phyloP scores from a whole-genome alignment of 352 stramenopile species.

The Phytopythium delawarense region DNA sequence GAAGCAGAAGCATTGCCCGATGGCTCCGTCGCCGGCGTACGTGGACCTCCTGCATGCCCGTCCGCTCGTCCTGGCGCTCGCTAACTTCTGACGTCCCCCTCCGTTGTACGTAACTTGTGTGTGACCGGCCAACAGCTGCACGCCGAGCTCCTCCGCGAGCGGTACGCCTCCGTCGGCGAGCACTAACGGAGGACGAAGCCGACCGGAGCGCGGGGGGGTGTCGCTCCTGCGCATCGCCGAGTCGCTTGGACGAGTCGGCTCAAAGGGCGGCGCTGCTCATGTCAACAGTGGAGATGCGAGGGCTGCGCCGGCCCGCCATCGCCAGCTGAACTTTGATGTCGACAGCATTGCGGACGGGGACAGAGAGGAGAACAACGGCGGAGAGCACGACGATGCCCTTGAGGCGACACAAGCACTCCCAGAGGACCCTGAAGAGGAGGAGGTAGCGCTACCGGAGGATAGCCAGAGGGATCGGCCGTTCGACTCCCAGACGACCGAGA shows the following conservation, averaged over 20 bases:
- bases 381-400: neutral
- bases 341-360: neutral
- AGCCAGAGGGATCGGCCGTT: neutral
- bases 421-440: neutral
- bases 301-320: neutral
- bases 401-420: constrained; percentile 3
- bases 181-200: neutral
- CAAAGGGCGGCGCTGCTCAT: no score
- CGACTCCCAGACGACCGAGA: neutral
- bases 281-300: neutral
- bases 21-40: neutral
- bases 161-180: neutral
- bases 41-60: neutral
- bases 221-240: neutral
- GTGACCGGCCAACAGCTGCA: neutral
- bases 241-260: neutral
- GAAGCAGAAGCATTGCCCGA: neutral
- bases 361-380: neutral
- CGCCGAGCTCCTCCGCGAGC: neutral
- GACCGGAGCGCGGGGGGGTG: neutral
- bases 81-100: neutral
- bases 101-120: neutral
- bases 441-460: neutral
- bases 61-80: neutral
- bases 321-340: constrained; percentile 2